Evolutionary conservation across 257 asterid genomes (phyloP).

Genomic region (Catharanthus roseus): DNA sequence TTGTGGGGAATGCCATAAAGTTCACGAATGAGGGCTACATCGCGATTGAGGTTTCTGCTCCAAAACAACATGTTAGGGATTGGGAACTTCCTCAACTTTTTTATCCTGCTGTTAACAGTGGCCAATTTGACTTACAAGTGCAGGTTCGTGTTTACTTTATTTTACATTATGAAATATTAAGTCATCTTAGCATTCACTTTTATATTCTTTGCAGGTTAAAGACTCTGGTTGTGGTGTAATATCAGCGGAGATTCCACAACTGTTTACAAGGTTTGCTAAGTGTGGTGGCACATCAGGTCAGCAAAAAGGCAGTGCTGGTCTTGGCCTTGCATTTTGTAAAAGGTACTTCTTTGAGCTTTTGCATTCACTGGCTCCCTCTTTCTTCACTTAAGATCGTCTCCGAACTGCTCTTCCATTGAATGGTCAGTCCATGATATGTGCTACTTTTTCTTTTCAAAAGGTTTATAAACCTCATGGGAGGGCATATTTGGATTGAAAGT

Average conservation of each 20-base stretch:
- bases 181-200: too few relatives aligned
- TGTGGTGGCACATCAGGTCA: conserved; percentile 28
- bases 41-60: conserved; percentile 48
- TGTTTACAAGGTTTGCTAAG: conserved; percentile 53
- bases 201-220: too few relatives aligned
- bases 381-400: too few relatives aligned
- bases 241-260: conserved; percentile 47
- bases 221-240: conserved; percentile 66
- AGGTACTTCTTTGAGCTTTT: conserved; percentile 28
- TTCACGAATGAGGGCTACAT: conserved; percentile 62
- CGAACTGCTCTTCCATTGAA: neutral
- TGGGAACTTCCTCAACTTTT: conserved; percentile 39
- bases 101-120: conserved; percentile 33
- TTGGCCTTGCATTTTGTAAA: conserved; percentile 74
- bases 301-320: conserved; percentile 39
- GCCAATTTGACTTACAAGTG: conserved; percentile 55
- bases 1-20: conserved; percentile 64
- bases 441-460: conserved; percentile 18
- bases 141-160: conserved; percentile 34
- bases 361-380: neutral
- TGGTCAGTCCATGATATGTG: too few relatives aligned
- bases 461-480: conserved; percentile 63
- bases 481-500: conserved; percentile 61
- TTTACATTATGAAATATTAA: too few relatives aligned
- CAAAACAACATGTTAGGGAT: conserved; percentile 49